Conservation (phyloP, 345 rosid species). For the Eucalyptus lansdowneana region DNA sequence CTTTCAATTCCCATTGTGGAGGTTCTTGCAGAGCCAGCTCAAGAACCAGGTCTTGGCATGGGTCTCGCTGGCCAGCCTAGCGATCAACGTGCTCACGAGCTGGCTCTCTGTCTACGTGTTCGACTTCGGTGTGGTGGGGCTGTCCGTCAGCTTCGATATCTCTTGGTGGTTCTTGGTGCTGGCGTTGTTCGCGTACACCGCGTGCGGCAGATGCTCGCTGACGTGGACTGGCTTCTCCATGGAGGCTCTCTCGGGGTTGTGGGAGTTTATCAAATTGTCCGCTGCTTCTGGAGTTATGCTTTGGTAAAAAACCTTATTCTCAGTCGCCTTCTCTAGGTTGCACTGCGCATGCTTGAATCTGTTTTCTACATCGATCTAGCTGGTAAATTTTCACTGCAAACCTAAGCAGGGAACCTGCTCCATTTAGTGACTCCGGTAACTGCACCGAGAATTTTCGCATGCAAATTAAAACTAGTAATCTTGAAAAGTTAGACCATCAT, state of each 20-base stretch:
- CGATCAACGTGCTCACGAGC: conserved; percentile 4
- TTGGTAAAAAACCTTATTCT: conserved; percentile 3
- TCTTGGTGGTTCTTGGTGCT: conserved; percentile 22
- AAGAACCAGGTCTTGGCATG: conserved; percentile 22
- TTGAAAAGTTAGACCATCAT: background rate
- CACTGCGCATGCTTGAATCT: background rate
- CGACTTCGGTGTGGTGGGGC: conserved; percentile 15
- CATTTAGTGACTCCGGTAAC: background rate
- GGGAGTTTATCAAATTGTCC: conserved; percentile 16
- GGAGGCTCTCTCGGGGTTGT: conserved; percentile 6
- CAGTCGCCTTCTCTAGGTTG: background rate
- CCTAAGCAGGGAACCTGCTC: background rate
- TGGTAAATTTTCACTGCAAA: background rate
- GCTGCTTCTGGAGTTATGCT: conserved; percentile 31
- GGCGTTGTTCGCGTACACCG: background rate
- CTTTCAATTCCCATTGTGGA: conserved; percentile 16
- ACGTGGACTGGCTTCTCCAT: conserved; percentile 27
- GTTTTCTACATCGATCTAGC: background rate
- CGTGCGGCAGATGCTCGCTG: background rate
- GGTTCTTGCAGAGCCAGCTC: conserved; percentile 31
- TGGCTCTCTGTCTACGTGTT: conserved; percentile 13
- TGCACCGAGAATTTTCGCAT: background rate
- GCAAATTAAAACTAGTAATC: background rate
- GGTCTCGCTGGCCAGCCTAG: conserved; percentile 7
- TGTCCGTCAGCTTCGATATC: conserved; percentile 10